Evolutionary conservation across 1,284 basidiomycete genomes (phyloP).

Genomic region (Ustilago crameri): DNA sequence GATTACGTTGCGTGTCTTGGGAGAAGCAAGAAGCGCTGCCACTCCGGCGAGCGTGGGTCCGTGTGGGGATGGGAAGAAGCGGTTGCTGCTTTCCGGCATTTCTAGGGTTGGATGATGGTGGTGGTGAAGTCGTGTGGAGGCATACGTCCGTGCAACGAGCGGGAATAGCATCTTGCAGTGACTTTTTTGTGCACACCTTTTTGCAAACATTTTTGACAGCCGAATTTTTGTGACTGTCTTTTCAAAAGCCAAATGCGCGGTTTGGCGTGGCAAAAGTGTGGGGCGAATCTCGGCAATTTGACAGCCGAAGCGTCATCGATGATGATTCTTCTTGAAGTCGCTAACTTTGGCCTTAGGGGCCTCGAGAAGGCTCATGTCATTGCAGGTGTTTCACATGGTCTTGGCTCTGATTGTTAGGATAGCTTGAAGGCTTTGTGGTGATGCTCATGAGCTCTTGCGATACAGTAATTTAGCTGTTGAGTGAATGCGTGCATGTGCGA

Average conservation of each 20-base stretch:
- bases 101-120: not conserved
- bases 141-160: not conserved
- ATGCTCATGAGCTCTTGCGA: no score
- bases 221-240: not conserved
- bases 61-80: slow-evolving; percentile 34
- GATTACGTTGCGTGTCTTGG: slow-evolving; percentile 68
- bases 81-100: slow-evolving; percentile 9
- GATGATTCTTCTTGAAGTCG: not conserved
- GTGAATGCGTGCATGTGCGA: no score
- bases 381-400: no score
- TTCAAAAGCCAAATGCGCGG: not conserved
- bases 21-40: slow-evolving; percentile 29
- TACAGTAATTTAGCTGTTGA: no score
- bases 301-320: not conserved
- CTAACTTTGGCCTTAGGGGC: no score
- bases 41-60: slow-evolving; percentile 42
- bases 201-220: not conserved
- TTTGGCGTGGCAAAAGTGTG: not conserved
- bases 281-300: not conserved
- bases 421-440: no score
- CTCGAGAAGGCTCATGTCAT: no score
- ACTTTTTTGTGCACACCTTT: not conserved
- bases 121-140: slow-evolving; percentile 17
- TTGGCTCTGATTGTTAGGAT: no score
- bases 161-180: not conserved